Conservation (phyloP, 306 rosid species). For the Pachyrhizus erosus region DNA sequence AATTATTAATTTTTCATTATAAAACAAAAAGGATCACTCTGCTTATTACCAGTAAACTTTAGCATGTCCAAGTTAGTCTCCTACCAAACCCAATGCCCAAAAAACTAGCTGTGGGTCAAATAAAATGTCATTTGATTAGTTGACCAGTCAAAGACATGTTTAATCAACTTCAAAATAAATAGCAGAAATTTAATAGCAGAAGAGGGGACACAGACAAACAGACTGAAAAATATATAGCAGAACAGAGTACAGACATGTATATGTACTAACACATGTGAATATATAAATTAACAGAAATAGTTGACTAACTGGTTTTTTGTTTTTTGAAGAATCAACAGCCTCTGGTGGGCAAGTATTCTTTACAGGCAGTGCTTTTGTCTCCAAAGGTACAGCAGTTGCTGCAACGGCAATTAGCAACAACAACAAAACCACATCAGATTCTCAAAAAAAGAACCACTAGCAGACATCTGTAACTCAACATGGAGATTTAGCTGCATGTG, state of each 20-base stretch:
- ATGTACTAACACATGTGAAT: slow-evolving; percentile 15
- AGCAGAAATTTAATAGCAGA: neutral
- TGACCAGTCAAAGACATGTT: slow-evolving; percentile 14
- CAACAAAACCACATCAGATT: slow-evolving; percentile 43
- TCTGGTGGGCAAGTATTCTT: slow-evolving; percentile 57
- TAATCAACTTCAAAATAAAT: slow-evolving; percentile 16
- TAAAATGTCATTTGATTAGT: slow-evolving; percentile 6
- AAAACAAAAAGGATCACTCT: neutral
- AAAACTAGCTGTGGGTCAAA: neutral
- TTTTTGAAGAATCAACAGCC: slow-evolving; percentile 58
- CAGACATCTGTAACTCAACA: slow-evolving; percentile 24
- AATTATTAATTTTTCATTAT: slow-evolving; percentile 7
- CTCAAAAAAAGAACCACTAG: slow-evolving; percentile 39
- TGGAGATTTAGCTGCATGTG: slow-evolving; percentile 5
- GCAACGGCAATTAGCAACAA: slow-evolving; percentile 47
- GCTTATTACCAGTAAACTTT: slow-evolving; percentile 21
- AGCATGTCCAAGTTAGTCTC: neutral
- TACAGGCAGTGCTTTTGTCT: slow-evolving; percentile 45
- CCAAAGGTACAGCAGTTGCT: slow-evolving; percentile 56
- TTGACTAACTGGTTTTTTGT: slow-evolving; percentile 70
- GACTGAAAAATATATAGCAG: neutral
- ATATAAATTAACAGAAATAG: slow-evolving; percentile 35
- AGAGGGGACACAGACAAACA: neutral
- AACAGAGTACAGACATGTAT: neutral
- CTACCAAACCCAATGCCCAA: slow-evolving; percentile 24